Percentiles rank a stretch among this genome's conserved stretches.
These are phyloP conservation scores for Cyphellophora europaea DNA, from an alignment of 2,329 filamentous ascomycete genomes.

Conservation along the genomic window DNA sequence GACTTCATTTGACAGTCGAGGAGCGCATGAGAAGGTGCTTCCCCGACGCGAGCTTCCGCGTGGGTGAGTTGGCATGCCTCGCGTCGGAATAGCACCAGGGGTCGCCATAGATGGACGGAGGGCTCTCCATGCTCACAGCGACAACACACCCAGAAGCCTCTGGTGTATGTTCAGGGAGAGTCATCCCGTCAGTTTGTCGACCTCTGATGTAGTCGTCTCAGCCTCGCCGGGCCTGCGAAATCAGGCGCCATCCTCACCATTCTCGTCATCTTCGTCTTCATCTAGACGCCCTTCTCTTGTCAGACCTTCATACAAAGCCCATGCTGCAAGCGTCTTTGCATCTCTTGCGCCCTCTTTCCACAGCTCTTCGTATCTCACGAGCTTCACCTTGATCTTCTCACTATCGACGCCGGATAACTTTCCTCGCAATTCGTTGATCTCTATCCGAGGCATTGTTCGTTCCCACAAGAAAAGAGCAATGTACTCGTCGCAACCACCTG, in stretches of 20 bases:
- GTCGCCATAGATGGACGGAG: too few relatives aligned
- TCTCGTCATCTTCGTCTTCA: background rate
- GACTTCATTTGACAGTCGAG: constrained; percentile 11
- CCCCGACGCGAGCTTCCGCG: constrained; percentile 22
- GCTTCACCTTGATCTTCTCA: constrained; percentile 49
- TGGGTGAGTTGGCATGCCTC: too few relatives aligned
- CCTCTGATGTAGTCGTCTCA: too few relatives aligned
- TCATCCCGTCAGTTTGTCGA: too few relatives aligned
- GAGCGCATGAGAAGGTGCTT: constrained; percentile 22
- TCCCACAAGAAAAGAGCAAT: constrained; percentile 47
- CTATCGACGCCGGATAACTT: constrained; percentile 45
- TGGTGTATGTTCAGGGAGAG: too few relatives aligned
- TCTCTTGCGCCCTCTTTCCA: constrained; percentile 47
- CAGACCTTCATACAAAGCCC: constrained; percentile 45
- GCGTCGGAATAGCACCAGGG: too few relatives aligned
- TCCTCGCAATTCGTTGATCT: constrained; percentile 41
- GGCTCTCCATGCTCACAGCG: too few relatives aligned
- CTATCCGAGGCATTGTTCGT: constrained; percentile 37
- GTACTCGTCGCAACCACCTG: constrained; percentile 50
- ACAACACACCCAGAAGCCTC: too few relatives aligned
- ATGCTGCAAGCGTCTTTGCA: constrained; percentile 45
- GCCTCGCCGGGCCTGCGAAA: too few relatives aligned
- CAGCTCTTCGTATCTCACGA: constrained; percentile 40
- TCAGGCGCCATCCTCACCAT: too few relatives aligned
- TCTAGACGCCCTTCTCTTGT: constrained; percentile 29